Percentiles rank a stretch among this genome's conserved stretches.
Conservation (phyloP, 1,139 yeast species). For the Suhomyces coccinellae region DNA sequence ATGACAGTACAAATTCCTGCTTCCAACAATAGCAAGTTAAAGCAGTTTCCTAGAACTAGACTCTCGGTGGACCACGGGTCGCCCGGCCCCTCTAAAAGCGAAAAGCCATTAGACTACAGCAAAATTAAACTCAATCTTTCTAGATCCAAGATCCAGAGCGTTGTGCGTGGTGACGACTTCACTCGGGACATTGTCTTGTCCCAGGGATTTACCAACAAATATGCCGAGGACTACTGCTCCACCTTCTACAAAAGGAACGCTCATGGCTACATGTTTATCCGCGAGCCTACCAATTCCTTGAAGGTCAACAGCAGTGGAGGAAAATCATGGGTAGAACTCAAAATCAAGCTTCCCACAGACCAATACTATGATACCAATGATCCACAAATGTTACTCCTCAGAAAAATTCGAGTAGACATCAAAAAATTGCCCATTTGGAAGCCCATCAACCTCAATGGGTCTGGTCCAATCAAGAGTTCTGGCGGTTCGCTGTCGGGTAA, state of each 20-base stretch:
- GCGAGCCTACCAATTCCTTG: conserved; percentile 33
- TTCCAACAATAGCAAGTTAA: conserved; percentile 4
- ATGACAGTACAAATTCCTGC: not conserved
- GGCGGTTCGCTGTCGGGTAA: conserved; percentile 4
- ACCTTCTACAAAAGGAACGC: conserved; percentile 38
- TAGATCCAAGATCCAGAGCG: not conserved
- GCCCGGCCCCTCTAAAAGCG: not conserved
- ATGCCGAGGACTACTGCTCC: conserved; percentile 30
- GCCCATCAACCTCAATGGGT: conserved; percentile 24
- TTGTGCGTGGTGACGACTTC: conserved; percentile 5
- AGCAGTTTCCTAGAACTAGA: conserved; percentile 2
- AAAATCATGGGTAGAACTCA: conserved; percentile 32
- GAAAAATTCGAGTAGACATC: conserved; percentile 31
- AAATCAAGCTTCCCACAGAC: conserved; percentile 22
- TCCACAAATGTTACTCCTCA: conserved; percentile 1
- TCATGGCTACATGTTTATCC: conserved; percentile 41
- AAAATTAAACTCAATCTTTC: conserved; percentile 10
- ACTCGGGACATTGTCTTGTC: conserved; percentile 7
- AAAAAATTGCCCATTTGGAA: conserved; percentile 32
- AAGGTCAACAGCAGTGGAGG: conserved; percentile 30
- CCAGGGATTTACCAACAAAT: conserved; percentile 13
- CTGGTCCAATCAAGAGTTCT: conserved; percentile 10
- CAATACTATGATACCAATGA: not conserved
- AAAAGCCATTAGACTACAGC: not conserved
- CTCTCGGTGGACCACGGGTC: not conserved